Base-by-base conservation (phyloP, 176 grass and related monocot species). In the Paspalum vaginatum region DNA sequence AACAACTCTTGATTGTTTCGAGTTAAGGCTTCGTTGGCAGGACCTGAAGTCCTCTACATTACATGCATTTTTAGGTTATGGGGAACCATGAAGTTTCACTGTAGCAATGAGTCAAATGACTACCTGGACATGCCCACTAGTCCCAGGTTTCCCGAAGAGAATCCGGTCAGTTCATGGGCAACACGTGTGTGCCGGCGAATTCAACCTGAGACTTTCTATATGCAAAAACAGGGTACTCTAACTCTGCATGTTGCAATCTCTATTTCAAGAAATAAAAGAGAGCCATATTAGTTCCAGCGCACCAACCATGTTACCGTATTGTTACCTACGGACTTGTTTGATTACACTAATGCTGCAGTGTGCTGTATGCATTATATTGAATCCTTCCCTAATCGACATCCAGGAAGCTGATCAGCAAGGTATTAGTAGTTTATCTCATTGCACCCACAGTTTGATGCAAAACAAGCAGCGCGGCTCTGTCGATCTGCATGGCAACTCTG, bases 361-460 rank as follows among this genome's bases (percentile, higher is more conserved):
- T 32, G 26, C 4, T 26, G 26, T 26, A 73, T 55, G 27, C 15
- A 39, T 54, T 53, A 51, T 51, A n/a, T 43, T 65, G 62, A 39
- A 39, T 64, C 61, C 32, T 39, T 39, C 13, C 26, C 27, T 63
- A 38, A 15, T 27, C 17, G 6, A 5, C 57, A 25, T 24, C 56
- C 9, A 25, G 16, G 16, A 17, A 54, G 51, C 54, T 9, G 54
- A 22, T 57, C 22, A 57, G n/a, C 25, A 61, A 41, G 41, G 65
- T 17, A 50, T 50, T 16, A 50, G 15, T 50, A 14, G 50, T 74
- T 54, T 79, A 14, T 59, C 14, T 15, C 17, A 18, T 50, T 65
- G 76, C 46, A 51, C 60, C 76, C 76, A 78, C 76, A 6, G 76
- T 52, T 78, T 65, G 46, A 22, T 25, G 27, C 60, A 52, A 65